Evolutionary conservation across 352 stramenopile species (phyloP), one percentile per base, ranked within the genome.

Genomic region (Aphanomyces astaci): DNA sequence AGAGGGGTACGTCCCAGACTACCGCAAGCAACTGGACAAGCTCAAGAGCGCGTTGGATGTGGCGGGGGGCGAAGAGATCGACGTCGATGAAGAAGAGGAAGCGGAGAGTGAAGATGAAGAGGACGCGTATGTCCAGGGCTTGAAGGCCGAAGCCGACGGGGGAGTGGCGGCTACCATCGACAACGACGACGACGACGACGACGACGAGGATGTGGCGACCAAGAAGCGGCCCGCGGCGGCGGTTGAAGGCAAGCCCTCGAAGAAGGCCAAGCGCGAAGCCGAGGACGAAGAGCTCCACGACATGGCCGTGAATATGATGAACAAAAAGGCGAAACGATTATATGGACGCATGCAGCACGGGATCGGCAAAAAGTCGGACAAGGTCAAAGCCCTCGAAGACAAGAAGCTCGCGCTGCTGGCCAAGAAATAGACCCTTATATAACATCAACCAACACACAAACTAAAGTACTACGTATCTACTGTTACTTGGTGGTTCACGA

Each of bases 1-100:
- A 19, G 97, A 99, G 66, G 97, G 97, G 32, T 96, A 99, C 84
- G 94, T 95, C 48, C 97, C 97, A 9, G 94, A 97, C 60, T 99
- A 99, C 82, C 87, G 92, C 54, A 97, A 90, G 76, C 80, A 94
- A 72, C 76, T 94, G 49, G 74, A 89, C 39, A 91, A 91, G 72
- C 77, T 92, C 73, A 90, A 90, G 75, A 92, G 83, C 31, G 86
- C 86, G n/a, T 74, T 77, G 13, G 82, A 92, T 72, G 81, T 90
- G 52, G 67, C 90, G 40, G 75, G 88, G 4, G 73, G 71, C 7
- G 77, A 85, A 3, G 72, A 30, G 0, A 66, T 70, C 1, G 77
- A 73, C 19, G 56, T 72, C 19, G 71, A 59, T 1, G 77, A 79
- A 31, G 72, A 70, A 10, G 80, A 84, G 45, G 75, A 84, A 30